Conservation (phyloP, 163 green algal species). For the Volvox carteri region DNA sequence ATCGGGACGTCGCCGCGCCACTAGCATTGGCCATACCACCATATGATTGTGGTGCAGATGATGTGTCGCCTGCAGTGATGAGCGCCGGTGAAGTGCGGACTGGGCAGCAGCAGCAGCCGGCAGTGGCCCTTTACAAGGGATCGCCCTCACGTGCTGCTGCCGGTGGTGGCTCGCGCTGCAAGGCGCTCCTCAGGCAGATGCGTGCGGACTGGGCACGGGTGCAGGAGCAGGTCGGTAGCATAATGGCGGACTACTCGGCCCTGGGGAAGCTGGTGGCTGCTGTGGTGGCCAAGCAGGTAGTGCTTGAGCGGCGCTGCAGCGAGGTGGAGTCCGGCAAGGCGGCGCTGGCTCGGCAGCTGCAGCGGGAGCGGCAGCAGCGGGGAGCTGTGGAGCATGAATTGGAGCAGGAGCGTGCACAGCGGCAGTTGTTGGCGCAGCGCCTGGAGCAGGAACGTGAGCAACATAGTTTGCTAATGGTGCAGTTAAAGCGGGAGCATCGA, state of each 20-base stretch:
- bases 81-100: neutral
- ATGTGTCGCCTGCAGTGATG: neutral
- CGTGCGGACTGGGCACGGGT: neutral
- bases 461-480: neutral
- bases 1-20: too few species aligned
- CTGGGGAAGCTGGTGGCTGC: neutral
- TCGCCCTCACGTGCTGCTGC: too few species aligned
- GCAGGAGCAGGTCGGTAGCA: neutral
- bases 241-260: neutral
- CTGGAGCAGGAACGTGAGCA: too few species aligned
- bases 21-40: too few species aligned
- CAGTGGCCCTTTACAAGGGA: neutral
- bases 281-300: neutral
- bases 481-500: neutral
- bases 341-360: neutral
- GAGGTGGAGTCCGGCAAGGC: neutral
- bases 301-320: neutral
- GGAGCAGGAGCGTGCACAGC: neutral
- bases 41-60: neutral
- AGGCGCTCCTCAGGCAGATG: neutral
- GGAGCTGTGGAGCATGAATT: neutral
- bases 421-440: neutral
- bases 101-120: neutral
- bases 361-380: neutral
- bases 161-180: neutral